Percentiles rank a stretch among this genome's conserved stretches.
Evolutionary conservation across 352 stramenopile genomes (phyloP).

Genomic region (Thraustochytrium sp.): DNA sequence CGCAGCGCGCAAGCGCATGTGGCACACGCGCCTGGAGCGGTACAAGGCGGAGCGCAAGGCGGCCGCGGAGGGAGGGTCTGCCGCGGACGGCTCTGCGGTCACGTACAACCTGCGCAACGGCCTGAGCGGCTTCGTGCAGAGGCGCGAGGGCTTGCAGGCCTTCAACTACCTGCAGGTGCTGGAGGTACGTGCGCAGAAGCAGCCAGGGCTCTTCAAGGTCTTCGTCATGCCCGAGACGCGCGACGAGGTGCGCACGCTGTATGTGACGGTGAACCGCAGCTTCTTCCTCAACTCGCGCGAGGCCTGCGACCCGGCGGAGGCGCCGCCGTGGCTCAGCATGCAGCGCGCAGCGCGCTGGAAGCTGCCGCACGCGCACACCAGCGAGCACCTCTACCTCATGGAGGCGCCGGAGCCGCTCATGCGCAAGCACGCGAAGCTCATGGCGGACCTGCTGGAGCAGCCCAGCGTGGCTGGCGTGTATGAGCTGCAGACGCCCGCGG

Average conservation of each 20-base stretch:
- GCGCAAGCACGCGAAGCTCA: neutral
- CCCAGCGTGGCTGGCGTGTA: slow-evolving; percentile 78
- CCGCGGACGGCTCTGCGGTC: no score
- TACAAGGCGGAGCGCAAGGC: neutral
- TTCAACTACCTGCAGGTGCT: slow-evolving; percentile 73
- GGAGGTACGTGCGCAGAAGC: slow-evolving; percentile 64
- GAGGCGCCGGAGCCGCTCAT: slow-evolving; percentile 36
- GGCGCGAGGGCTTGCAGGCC: slow-evolving; percentile 12
- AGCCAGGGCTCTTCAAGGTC: slow-evolving; percentile 77
- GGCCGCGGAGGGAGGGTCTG: neutral
- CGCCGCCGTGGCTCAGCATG: neutral
- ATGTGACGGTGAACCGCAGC: slow-evolving; percentile 49
- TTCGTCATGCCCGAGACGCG: slow-evolving; percentile 83
- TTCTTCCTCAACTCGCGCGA: slow-evolving; percentile 43
- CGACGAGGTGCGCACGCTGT: slow-evolving; percentile 64
- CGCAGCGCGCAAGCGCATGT: slow-evolving; percentile 52
- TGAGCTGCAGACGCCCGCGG: slow-evolving; percentile 80
- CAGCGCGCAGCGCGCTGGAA: neutral
- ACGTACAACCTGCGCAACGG: neutral
- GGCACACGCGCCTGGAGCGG: slow-evolving; percentile 32
- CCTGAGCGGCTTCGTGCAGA: slow-evolving; percentile 25
- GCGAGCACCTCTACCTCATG: slow-evolving; percentile 65
- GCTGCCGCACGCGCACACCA: neutral
- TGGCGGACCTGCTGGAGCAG: slow-evolving; percentile 64
- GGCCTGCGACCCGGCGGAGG: slow-evolving; percentile 1